Base-by-base conservation (phyloP, 208 protist genomes). In the Phytomonas sp. region DNA sequence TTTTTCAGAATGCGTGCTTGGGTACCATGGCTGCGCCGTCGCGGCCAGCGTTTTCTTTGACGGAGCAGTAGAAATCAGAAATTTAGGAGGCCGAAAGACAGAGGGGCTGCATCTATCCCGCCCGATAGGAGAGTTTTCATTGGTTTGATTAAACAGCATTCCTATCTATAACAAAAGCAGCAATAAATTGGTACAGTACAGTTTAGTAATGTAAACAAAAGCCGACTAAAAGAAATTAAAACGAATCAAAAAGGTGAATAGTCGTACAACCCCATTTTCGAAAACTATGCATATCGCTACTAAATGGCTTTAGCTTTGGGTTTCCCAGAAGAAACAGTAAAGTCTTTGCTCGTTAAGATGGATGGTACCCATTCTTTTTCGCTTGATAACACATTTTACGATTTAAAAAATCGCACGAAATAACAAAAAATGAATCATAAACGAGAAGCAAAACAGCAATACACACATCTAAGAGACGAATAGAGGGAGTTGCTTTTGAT, bases 11-110 rank as follows among this genome's bases (percentile, higher is more conserved):
- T 40, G 56, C 4, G 43, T 43, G 34, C 70, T 72, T 36, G 85
- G 84, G 69, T 84, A 83, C 79, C 79, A 90, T 30, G 85, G 84
- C 23, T 71, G 72, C 33, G 85, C 81, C 23, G 77, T 87, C 0
- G 82, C 78, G 60, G 84, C 83, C 36, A 87, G 73, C 0, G 67
- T 67, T 51, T 79, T 82, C 68, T 88, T 86, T 13, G 75, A 67
- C 17, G 80, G 77, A 15, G 78, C 81, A 13, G 68, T 26, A 13
- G 60, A 66, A 74, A 80, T 85, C 8, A 76, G 17, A 32, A 85
- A 79, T 56, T 78, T 73, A 4, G 87, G 87, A 28, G 87, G 87
- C 20, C 84, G 84, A 70, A 93, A 93, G 32, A 85, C 74, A 0
- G 87, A 90, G 68, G 79, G 76, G 46, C 68, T 80, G 77, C 84